Conservation (phyloP, 2,329 filamentous ascomycete species). For the Ceratocystiopsis sp. region DNA sequence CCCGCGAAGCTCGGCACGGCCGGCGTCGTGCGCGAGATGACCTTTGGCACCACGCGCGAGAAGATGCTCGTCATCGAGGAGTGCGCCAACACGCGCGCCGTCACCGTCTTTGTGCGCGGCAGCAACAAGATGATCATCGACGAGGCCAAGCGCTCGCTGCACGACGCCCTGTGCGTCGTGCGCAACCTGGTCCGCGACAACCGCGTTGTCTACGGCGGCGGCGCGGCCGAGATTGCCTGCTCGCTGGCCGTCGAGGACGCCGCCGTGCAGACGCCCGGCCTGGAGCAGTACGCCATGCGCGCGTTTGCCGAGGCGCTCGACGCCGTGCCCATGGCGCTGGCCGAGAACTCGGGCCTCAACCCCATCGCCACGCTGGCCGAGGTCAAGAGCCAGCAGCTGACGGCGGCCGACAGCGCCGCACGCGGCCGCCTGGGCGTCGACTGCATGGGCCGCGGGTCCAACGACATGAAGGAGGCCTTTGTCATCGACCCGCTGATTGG, state of each 20-base stretch:
- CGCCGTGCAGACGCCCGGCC: constrained; percentile 83
- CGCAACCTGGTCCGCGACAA: constrained; percentile 93
- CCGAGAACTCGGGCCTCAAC: constrained; percentile 92
- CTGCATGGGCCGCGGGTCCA: constrained; percentile 90
- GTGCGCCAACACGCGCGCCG: constrained; percentile 91
- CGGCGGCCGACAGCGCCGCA: constrained; percentile 32
- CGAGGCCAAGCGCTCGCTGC: constrained; percentile 91
- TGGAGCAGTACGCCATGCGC: constrained; percentile 98
- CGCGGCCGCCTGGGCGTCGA: constrained; percentile 71
- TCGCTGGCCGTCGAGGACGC: constrained; percentile 91
- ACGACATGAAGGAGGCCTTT: constrained; percentile 96
- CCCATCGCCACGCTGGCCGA: constrained; percentile 89
- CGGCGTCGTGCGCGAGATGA: constrained; percentile 84
- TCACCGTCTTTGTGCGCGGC: constrained; percentile 89
- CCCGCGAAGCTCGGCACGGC: constrained; percentile 81
- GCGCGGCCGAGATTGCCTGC: constrained; percentile 93
- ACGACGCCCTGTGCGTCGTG: constrained; percentile 94
- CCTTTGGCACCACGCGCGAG: constrained; percentile 90
- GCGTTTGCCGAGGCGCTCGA: constrained; percentile 93
- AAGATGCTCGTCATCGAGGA: constrained; percentile 99
- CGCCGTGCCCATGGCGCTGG: constrained; percentile 82
- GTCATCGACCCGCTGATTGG: constrained; percentile 97
- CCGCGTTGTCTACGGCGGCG: constrained; percentile 92
- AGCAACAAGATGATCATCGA: constrained; percentile 99
- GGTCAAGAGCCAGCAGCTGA: constrained; percentile 93